Evolutionary conservation across 2,329 filamentous ascomycete genomes (phyloP).

Genomic region (Apiospora koreana): DNA sequence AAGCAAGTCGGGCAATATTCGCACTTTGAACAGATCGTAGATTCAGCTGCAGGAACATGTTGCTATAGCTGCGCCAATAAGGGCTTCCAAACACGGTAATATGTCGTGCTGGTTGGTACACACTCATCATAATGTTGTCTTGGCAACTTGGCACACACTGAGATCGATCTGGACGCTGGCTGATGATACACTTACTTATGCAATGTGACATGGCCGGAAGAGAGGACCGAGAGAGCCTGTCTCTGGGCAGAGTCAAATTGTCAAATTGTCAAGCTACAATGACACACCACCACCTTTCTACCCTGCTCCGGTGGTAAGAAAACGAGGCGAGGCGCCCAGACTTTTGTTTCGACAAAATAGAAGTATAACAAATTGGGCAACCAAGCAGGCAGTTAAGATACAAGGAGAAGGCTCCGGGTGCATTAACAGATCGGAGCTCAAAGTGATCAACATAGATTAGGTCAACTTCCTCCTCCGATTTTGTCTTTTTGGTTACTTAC

Average conservation of each 20-base stretch:
- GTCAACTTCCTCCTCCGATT: background rate
- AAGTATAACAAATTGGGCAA: too few species aligned
- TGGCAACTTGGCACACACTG: background rate
- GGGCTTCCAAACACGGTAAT: background rate
- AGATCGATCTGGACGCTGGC: background rate
- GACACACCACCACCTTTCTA: background rate
- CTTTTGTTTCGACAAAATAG: background rate
- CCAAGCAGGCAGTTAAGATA: background rate
- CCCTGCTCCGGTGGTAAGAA: background rate
- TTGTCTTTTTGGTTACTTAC: background rate
- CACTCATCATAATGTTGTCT: background rate
- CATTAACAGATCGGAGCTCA: background rate
- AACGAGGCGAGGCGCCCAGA: background rate
- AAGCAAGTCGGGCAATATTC: too few species aligned
- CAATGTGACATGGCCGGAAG: background rate
- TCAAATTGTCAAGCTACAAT: background rate
- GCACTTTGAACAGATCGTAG: too few species aligned
- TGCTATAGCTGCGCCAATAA: too few species aligned
- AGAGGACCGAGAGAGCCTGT: background rate
- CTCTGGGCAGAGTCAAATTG: background rate
- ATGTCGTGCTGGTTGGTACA: background rate
- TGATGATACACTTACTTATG: background rate
- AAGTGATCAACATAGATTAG: constrained; percentile 6
- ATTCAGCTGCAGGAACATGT: too few species aligned
- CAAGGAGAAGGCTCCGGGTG: background rate